These are phyloP conservation scores for Primulina tabacum DNA, from an alignment of 257 asterid genomes.

Conservation along the genomic window DNA sequence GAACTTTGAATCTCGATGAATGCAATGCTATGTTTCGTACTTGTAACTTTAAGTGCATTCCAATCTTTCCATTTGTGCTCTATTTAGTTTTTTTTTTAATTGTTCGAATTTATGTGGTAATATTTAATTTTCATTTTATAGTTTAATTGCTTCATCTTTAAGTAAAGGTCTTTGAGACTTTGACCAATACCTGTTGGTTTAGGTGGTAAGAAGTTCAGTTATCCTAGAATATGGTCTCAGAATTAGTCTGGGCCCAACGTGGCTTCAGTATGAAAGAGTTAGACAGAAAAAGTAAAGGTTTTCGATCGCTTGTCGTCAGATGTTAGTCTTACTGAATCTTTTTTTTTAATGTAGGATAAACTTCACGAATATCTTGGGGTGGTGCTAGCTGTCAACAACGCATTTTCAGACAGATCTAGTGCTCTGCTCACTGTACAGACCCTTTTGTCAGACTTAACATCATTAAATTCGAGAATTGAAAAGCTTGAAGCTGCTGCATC, in stretches of 20 bases:
- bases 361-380: constrained; percentile 92
- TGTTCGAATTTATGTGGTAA: constrained; percentile 13
- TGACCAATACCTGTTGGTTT: too few relatives aligned
- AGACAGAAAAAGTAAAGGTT: not conserved
- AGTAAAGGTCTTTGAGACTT: not conserved
- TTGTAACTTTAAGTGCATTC: not conserved
- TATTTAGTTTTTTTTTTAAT: too few relatives aligned
- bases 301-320: constrained; percentile 8
- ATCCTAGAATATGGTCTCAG: too few relatives aligned
- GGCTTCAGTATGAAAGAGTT: not conserved
- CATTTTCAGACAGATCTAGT: constrained; percentile 85
- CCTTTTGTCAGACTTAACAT: constrained; percentile 69
- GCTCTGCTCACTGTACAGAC: constrained; percentile 92
- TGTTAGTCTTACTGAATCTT: constrained; percentile 17
- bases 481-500: constrained; percentile 93
- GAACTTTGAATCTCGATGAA: not conserved
- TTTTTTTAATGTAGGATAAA: constrained; percentile 58
- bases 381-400: constrained; percentile 87
- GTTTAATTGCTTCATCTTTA: constrained; percentile 13
- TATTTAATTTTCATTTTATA: not conserved
- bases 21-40: not conserved
- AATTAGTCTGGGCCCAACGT: not conserved
- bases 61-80: not conserved
- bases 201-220: too few relatives aligned
- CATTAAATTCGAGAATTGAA: constrained; percentile 71